Base-by-base conservation (phyloP, 257 asterid genomes). In the Paraleonurus japonicus region DNA sequence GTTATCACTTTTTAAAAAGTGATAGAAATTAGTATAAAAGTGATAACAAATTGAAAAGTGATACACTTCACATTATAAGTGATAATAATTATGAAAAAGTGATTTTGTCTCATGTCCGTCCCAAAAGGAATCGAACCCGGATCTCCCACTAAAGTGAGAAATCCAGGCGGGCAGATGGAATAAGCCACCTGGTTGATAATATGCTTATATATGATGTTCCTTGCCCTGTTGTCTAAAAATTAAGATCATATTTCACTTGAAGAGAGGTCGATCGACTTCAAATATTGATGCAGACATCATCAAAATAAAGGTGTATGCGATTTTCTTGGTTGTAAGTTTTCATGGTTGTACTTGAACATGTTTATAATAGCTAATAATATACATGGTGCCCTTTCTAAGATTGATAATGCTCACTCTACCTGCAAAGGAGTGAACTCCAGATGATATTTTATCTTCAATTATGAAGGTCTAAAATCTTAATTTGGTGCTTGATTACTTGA, bases 381-480 rank as follows among this genome's bases (percentile, higher is more conserved):
- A 16, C 1, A 1, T 50, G 30, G 16, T 54, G 55, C 39, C 37
- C 16, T 61, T 19, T 6, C 17, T 55, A 23, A 8, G 15, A 12
- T 2, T 28, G 30, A 67, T 53, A 0, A 24, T 43, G 26, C 58
- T 48, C 33, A 3, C 13, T 41, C 35, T 41, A 37, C 55, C 3
- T 60, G 71, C 81, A 78, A 83, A 72, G 83, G 72, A 75, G 72
- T 17, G 77, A 78, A 78, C 72, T 10, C 78, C 73, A 0, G 83
- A 78, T 20, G 81, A 78, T 58, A 69, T 76, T 7, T 57, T 70
- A 20, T 73, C 79, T 11, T 64, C 78, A 19, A 65, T 47, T 13
- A 6, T 54, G 4, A 78, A 78, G 79, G 86, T 78, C 15, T 2
- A 65, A 3, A 16, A 9, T 23, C 53, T n/a, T 30, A 41, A 41